Conservation (phyloP, 1,284 basidiomycete species). For the Ustilago curta region DNA sequence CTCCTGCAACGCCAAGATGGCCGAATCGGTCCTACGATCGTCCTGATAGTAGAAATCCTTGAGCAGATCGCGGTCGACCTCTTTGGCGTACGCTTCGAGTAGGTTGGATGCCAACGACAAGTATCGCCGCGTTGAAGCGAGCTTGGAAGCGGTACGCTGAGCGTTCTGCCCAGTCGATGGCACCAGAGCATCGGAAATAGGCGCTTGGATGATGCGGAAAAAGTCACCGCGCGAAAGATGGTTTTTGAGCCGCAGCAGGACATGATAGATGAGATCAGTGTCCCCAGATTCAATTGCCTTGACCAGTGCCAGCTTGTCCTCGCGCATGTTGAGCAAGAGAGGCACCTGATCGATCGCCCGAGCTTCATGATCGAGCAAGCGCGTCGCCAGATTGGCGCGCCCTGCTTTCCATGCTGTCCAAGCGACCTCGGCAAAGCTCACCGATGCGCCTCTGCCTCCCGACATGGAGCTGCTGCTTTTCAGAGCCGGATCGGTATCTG, state of each 20-base stretch:
- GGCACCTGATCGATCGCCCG: slow-evolving; percentile 93
- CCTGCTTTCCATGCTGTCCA: slow-evolving; percentile 93
- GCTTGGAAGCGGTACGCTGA: slow-evolving; percentile 17
- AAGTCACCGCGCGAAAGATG: slow-evolving; percentile 88
- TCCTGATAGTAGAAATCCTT: slow-evolving; percentile 98
- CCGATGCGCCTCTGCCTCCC: slow-evolving; percentile 64
- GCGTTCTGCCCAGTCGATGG: not conserved
- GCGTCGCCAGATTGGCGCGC: slow-evolving; percentile 82
- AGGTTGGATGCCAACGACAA: slow-evolving; percentile 58
- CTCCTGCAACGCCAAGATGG: slow-evolving; percentile 84
- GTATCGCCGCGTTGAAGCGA: slow-evolving; percentile 45
- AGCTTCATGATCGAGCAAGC: slow-evolving; percentile 92
- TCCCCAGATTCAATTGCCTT: slow-evolving; percentile 96
- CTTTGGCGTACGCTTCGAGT: slow-evolving; percentile 64
- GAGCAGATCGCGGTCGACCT: slow-evolving; percentile 83
- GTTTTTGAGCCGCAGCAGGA: slow-evolving; percentile 73
- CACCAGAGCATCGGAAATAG: slow-evolving; percentile 41
- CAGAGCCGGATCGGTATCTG: not conserved
- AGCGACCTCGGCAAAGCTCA: slow-evolving; percentile 95
- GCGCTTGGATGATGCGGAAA: slow-evolving; percentile 86
- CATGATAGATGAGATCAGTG: slow-evolving; percentile 77
- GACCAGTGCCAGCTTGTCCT: slow-evolving; percentile 85
- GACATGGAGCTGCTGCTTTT: slow-evolving; percentile 6
- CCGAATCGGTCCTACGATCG: slow-evolving; percentile 91
- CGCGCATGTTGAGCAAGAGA: slow-evolving; percentile 90